Evolutionary conservation across 257 asterid species (phyloP), one percentile per base, ranked within the genome.

Genomic region (Scutellaria barbata): DNA sequence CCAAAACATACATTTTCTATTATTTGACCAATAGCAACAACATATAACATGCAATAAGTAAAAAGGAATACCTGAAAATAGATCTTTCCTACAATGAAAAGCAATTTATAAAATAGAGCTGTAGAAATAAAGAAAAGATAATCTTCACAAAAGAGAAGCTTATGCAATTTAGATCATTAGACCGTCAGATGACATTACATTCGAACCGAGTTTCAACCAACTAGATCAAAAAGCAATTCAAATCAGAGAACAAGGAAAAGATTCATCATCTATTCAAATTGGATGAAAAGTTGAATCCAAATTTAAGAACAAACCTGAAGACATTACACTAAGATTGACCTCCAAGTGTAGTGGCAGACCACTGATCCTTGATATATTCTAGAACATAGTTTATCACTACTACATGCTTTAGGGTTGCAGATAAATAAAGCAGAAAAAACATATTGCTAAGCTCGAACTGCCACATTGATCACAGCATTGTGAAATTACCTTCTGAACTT

Each of bases 121-220:
- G 58, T 22, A 57, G 13, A 61, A 3, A 72, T 33, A 22, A 16
- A 8, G 18, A 41, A 66, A 25, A 30, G 35, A 22, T 7, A 25
- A 64, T 42, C 57, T 57, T 7, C 37, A 47, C 11, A 48, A 17
- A 35, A 40, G 51, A 25, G 8, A 30, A 33, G 48, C 16, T 16
- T 66, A 33, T 66, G 30, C 48, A 46, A 47, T 48, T 46, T 43
- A 20, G 20, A 35, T 48, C 22, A 35, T 35, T 20, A 50, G 46
- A 67, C 37, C 37, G 52, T 67, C 10, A 39, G 12, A 48, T 39
- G 39, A 52, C 62, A 66, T 67, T 17, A 67, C 16, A 67, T 11
- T 6, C 2, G 52, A 57, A 52, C 37, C 63, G 7, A 51, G 8
- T 18, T 67, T 67, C 51, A 51, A 52, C 60, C 39, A 43, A 52